These are phyloP conservation scores for Pseudogymnoascus sp. DNA, from an alignment of 2,329 filamentous ascomycete genomes.

Conservation along the genomic window DNA sequence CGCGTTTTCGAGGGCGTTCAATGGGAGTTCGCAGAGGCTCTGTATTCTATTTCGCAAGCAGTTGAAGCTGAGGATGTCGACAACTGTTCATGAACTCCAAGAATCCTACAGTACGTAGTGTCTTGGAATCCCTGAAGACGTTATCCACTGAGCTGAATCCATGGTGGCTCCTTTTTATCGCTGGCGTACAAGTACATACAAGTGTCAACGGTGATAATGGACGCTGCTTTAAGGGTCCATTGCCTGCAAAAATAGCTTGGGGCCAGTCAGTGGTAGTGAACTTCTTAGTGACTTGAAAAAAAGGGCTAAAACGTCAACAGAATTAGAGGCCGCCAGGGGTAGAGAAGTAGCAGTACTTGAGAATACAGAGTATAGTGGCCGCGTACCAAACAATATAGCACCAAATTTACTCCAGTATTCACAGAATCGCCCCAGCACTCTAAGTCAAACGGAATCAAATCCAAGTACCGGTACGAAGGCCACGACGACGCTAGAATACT, in stretches of 20 bases:
- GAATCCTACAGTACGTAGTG: not conserved
- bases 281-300: not conserved
- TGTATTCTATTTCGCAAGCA: not conserved
- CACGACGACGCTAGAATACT: slow-evolving; percentile 5
- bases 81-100: not conserved
- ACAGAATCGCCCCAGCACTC: not conserved
- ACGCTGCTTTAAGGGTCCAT: not conserved
- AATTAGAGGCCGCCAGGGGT: not conserved
- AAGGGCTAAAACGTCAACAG: not conserved
- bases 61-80: not conserved
- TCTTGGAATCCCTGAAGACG: not conserved
- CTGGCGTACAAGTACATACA: not conserved
- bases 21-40: not conserved
- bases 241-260: not conserved
- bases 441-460: not conserved
- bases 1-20: not conserved
- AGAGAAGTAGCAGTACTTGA: not conserved
- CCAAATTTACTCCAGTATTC: not conserved
- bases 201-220: slow-evolving; percentile 1
- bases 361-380: not conserved
- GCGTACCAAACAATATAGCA: not conserved
- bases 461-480: not conserved
- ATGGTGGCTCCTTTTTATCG: not conserved
- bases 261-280: not conserved
- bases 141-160: not conserved